Base-by-base conservation (phyloP, 805 yeast genomes). In the Starmerella bombicola region DNA sequence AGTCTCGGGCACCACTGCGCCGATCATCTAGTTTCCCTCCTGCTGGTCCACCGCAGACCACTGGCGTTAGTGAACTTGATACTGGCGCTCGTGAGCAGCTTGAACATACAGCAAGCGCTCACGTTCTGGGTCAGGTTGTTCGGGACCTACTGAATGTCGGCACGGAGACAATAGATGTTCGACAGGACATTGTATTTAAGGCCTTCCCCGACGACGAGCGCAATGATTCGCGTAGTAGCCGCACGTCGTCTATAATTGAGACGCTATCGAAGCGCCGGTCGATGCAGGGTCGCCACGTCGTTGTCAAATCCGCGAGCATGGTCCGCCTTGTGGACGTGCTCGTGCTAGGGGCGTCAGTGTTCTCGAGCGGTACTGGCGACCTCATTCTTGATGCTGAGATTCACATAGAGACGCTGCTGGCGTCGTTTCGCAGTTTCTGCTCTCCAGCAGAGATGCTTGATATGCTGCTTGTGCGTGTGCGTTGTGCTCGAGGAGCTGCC, bases 291-390 rank as follows among this genome's bases (percentile, higher is more conserved):
- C 12, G n/a, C 13, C 33, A 37, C 40, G 78, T 73, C 6, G 78
- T 71, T 5, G 60, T 74, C 21, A 77, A 76, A 51, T 72, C 82
- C 3, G 91, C 91, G 1, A 69, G 81, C 1, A 60, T 83, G 42
- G 91, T 82, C 33, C 74, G 76, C 50, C 67, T 88, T 51, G 68
- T 85, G 40, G 96, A 88, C 58, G 68, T 86, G 18, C 61, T 88
- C 38, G 84, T 88, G 4, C 67, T 72, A 56, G 88, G 80, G 17
- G 78, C 71, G 30, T 71, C 70, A 50, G 74, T 71, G 41, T 84
- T 74, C 55, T n/a, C n/a, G n/a, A n/a, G n/a, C n/a, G n/a, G n/a
- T n/a, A 64, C 65, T 2, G 52, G 62, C 3, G 38, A 33, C 16
- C 35, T 40, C 5, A 67, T 69, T 36, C 74, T 79, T 73, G 78